These are phyloP conservation scores for Ganoderma leucocontextum DNA, from an alignment of 1,284 basidiomycete genomes.

Conservation along the genomic window DNA sequence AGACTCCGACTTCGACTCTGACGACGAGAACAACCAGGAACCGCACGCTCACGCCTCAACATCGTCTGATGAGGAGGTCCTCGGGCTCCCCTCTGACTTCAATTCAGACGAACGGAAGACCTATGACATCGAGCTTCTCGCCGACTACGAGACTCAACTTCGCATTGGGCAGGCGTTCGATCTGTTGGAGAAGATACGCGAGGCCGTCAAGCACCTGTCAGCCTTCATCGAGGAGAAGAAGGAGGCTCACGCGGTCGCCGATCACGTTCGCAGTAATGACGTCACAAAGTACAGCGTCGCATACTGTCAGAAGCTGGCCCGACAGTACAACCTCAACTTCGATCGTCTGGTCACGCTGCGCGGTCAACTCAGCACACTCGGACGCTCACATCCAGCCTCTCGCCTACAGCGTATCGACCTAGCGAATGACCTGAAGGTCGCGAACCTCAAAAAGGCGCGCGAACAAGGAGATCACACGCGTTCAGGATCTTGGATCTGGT, in stretches of 20 bases:
- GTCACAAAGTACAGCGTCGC: background rate
- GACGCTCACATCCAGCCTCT: background rate
- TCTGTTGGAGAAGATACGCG: background rate
- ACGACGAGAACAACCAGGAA: background rate
- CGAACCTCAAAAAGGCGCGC: background rate
- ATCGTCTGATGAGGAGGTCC: background rate
- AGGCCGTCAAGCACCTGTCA: background rate
- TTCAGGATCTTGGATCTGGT: background rate
- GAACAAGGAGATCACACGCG: background rate
- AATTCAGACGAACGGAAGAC: background rate
- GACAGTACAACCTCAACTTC: background rate
- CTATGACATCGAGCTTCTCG: background rate
- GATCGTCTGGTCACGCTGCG: background rate
- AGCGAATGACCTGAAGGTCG: background rate
- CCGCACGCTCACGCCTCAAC: background rate
- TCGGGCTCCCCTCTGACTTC: constrained; percentile 16
- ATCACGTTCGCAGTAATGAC: background rate
- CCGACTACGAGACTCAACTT: constrained; percentile 1
- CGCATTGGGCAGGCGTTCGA: constrained; percentile 15
- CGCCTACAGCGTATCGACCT: background rate
- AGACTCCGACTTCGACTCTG: background rate
- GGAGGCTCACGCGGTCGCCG: background rate
- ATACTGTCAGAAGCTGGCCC: background rate
- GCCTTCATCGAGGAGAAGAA: background rate
- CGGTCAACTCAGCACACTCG: background rate